Evolutionary conservation across 1,284 basidiomycete species (phyloP), one percentile per base, ranked within the genome.

Genomic region (Exobasidium cylindrosporum): DNA sequence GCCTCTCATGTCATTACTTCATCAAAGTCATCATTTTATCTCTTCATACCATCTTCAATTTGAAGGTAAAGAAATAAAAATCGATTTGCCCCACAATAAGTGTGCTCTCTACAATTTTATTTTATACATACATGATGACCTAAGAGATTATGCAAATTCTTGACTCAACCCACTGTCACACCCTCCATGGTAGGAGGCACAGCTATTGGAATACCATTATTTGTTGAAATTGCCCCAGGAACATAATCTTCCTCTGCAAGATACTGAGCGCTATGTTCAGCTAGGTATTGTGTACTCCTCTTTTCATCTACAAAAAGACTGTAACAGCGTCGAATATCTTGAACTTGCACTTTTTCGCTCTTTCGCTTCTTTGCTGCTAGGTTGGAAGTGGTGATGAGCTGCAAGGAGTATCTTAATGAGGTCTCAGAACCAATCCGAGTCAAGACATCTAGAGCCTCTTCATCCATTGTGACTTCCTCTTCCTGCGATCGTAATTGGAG

Each of bases 401-500:
- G 94, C 62, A 96, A 85, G 0, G 91, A 88, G 74, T 96, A 97
- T 58, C 93, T 87, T 29, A 80, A 60, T 53, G 70, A 75, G 2
- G 93, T 94, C 72, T 92, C 87, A 63, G 84, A 82, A 0, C 91
- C 91, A 87, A 97, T 94, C 3, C 87, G 85, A 0, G 90, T 90
- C 29, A 97, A 84, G 21, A 93, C 88, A 43, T 85, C 84, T 31
- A 88, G 81, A 0, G 93, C 92, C 35, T 89, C 88, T 1, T 85
- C 76, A 2, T 87, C 85, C 26, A 97, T 84, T n/a, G 86, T 86
- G 10, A 97, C 94, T 73, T 98, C 95, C 81, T 98, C 95, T 81
- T 98, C 95, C 81, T 94, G 88, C 68, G 91, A 93, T 65, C 92
- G 92, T 72, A 97, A 97, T 74, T 90, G 87, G 68, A 97, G 88